Base-by-base conservation (phyloP, 129 eudicot species). In the Chrysanthemum makinoi region DNA sequence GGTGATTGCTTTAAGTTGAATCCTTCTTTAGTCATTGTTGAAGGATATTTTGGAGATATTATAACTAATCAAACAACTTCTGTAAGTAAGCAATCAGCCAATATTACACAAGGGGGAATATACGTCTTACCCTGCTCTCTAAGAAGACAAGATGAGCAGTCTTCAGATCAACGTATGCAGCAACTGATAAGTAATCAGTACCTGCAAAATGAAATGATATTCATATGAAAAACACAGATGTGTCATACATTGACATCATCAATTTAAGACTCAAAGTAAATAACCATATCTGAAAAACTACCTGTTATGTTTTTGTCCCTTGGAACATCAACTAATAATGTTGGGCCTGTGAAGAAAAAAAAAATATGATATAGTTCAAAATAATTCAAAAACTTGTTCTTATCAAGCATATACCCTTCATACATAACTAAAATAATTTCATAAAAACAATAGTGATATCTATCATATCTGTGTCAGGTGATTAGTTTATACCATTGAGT, bases 71-170 rank as follows among this genome's bases (percentile, higher is more conserved):
- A 13, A 20, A 59, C 33, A 46, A 3, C 9, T 46, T 58, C 11
- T 26, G 12, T 0, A 22, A 66, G 61, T 58, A 50, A 47, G 66
- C 17, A 66, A 26, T 76, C 9, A 47, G 59, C 55, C 16, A 47
- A 69, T 33, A 16, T 39, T 6, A 47, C 14, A 39, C 46, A 16
- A 44, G 44, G 12, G 52, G 49, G 59, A 39, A 61, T 63, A 63
- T 47, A 20, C 24, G 20, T 12, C 89, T 85, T 80, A 94, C 98
- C 81, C 90, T 84, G 83, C 82, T 75, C 78, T 90, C 58, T 22
- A 90, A 86, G 70, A 94, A 84, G 68, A 94, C 96, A 43, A 84
- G 96, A 83, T 94, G 99, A 77, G 97, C 44, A 84, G 97, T 77
- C 72, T 79, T 53, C 65, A 80, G 48, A 61, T 80, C 69, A 57